Evolutionary conservation across 805 yeast species (phyloP), one percentile per base, ranked within the genome.

Genomic region (Lipomyces mesembrius): DNA sequence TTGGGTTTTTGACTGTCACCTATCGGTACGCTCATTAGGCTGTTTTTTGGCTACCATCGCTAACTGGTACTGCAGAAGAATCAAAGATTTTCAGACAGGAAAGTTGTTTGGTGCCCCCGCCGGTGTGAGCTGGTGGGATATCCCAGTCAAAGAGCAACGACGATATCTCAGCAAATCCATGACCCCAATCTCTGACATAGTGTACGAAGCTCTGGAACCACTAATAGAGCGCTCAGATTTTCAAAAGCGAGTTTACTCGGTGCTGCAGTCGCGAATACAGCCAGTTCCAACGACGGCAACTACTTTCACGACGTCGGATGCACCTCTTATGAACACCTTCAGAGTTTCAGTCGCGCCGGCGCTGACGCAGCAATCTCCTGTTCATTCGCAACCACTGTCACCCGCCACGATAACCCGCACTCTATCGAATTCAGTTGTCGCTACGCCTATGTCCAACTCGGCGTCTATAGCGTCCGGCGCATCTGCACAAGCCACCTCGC

Each of bases 101-200:
- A 55, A 51, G 39, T 32, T 61, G 35, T 61, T 54, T 20, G 61
- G 55, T 35, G 59, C 63, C n/a, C 63, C 66, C 6, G 57, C 43
- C 2, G 66, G 66, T 22, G 60, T 46, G 37, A 59, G 39, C 34
- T 65, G 68, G 68, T 65, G 68, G 68, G 59, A 53, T 14, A 35
- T 65, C 60, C 56, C 56, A 14, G 52, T 58, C 51, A 65, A 65
- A 39, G 65, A 65, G 55, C 68, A 65, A 29, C 35, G 68, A n/a
- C 60, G 57, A 22, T 62, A 49, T 54, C 63, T 65, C 22, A 62
- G 61, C 22, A 61, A 61, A 56, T 56, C 61, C 32, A 65, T 65
- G 68, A 64, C 67, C 0, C 68, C 68, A 39, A 65, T 65, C 35
- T 65, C 68, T 20, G 53, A 61, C 27, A 51, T 59, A 20, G 65